Conservation (phyloP, 1,284 basidiomycete species). For the Cutaneotrichosporon curvatum region DNA sequence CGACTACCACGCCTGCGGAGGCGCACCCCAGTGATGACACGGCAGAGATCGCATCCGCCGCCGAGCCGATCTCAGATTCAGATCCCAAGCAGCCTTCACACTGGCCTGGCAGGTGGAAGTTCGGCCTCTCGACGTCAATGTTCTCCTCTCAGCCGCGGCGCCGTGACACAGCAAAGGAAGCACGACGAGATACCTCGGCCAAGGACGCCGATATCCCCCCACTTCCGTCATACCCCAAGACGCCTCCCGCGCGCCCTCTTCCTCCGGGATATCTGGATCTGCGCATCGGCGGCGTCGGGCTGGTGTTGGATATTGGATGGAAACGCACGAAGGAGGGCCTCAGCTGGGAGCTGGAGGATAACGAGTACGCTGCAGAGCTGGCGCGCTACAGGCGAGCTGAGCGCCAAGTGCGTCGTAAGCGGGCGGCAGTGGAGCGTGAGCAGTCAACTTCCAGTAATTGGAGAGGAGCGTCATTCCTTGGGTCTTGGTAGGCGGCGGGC, state of each 20-base stretch:
- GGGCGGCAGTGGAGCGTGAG: background rate
- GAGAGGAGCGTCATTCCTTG: slow-evolving; percentile 8
- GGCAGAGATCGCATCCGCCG: too few relatives aligned
- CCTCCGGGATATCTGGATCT: slow-evolving; percentile 30
- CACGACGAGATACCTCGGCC: too few relatives aligned
- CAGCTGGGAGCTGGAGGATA: slow-evolving; percentile 31
- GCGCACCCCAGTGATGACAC: too few relatives aligned
- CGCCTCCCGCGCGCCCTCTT: slow-evolving; percentile 3
- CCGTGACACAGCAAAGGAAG: too few relatives aligned
- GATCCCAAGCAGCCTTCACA: too few relatives aligned
- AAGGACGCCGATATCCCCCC: too few relatives aligned
- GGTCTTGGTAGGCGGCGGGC: slow-evolving; percentile 11
- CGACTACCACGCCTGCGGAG: too few relatives aligned
- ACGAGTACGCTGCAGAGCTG: slow-evolving; percentile 1
- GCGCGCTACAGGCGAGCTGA: slow-evolving; percentile 1
- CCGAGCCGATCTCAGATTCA: too few relatives aligned
- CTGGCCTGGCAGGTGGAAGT: slow-evolving; percentile 10
- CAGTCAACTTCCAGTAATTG: too few relatives aligned
- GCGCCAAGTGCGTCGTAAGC: background rate
- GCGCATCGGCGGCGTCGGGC: slow-evolving; percentile 29
- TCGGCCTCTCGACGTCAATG: background rate
- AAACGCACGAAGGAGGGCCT: slow-evolving; percentile 32
- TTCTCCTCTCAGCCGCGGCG: too few relatives aligned
- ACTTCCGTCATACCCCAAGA: background rate
- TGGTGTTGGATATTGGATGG: slow-evolving; percentile 35